phyloP scores from a whole-genome alignment of 2,329 filamentous ascomycete species.

The Ramularia endophylla region DNA sequence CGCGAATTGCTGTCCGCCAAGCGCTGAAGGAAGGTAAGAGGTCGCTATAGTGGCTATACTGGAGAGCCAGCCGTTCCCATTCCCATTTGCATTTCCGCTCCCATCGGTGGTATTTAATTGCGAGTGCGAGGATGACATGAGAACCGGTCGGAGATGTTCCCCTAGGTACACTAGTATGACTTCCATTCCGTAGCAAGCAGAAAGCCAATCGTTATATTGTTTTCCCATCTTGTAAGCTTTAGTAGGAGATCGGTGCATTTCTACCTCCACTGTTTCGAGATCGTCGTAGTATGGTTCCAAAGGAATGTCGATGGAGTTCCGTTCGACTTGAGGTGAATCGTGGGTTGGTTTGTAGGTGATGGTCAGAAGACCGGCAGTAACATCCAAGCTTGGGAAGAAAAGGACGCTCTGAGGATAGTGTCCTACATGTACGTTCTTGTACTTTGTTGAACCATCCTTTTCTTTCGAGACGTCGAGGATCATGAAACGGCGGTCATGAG shows the following conservation, averaged over 20 bases:
- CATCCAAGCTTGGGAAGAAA: slow-evolving; percentile 35
- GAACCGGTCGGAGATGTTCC: slow-evolving; percentile 35
- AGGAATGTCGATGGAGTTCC: slow-evolving; percentile 34
- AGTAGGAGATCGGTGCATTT: slow-evolving; percentile 40
- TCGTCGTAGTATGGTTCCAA: slow-evolving; percentile 33
- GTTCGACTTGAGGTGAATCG: slow-evolving; percentile 10
- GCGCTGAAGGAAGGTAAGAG: slow-evolving; percentile 15
- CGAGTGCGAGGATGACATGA: slow-evolving; percentile 29
- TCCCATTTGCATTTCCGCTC: slow-evolving; percentile 3
- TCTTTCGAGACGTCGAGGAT: slow-evolving; percentile 35
- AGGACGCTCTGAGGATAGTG: slow-evolving; percentile 36
- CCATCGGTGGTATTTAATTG: slow-evolving; percentile 4
- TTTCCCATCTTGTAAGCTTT: slow-evolving; percentile 39
- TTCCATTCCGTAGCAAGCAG: slow-evolving; percentile 38
- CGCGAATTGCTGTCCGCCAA: slow-evolving; percentile 5
- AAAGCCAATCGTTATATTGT: slow-evolving; percentile 40
- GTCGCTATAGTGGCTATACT: slow-evolving; percentile 22
- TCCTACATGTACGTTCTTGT: slow-evolving; percentile 40
- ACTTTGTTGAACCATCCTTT: slow-evolving; percentile 21
- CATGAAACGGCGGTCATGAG: slow-evolving; percentile 41
- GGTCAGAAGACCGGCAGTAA: slow-evolving; percentile 28
- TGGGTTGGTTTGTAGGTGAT: slow-evolving; percentile 36
- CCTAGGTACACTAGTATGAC: slow-evolving; percentile 42
- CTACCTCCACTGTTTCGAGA: slow-evolving; percentile 34
- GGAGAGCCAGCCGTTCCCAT: slow-evolving; percentile 29